A percentile compares a stretch with the other conserved stretches of the same genome.
These are phyloP conservation scores for Magnusiomyces fungicola DNA, from an alignment of 1,139 yeast genomes.

Conservation along the genomic window DNA sequence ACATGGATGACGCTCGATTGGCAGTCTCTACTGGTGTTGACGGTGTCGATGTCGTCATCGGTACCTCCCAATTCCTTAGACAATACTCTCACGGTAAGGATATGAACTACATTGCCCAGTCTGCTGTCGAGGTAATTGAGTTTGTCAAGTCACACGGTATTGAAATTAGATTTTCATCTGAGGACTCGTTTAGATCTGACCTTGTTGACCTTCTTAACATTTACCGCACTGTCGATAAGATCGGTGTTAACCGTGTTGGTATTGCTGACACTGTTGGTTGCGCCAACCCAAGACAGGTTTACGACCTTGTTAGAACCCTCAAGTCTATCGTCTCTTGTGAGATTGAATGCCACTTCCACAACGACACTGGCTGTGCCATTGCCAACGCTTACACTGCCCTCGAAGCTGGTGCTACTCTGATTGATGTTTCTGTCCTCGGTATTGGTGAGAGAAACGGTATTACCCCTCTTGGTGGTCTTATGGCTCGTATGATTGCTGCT, in stretches of 20 bases:
- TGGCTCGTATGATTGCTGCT: constrained; percentile 99
- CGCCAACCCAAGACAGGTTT: constrained; percentile 98
- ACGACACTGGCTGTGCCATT: constrained; percentile 98
- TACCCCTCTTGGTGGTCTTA: constrained; percentile 93
- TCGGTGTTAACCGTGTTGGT: constrained; percentile 98
- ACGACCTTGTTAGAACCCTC: constrained; percentile 89
- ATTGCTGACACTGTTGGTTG: constrained; percentile 99
- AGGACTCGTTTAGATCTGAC: constrained; percentile 96
- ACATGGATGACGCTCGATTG: constrained; percentile 96
- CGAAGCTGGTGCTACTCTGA: constrained; percentile 94
- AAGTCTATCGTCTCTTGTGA: constrained; percentile 93
- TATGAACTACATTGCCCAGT: constrained; percentile 95
- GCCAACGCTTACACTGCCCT: constrained; percentile 97
- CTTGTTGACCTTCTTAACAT: constrained; percentile 91
- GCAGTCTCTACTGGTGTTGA: constrained; percentile 98
- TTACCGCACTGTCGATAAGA: constrained; percentile 93
- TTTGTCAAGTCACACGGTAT: constrained; percentile 96
- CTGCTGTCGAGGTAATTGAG: constrained; percentile 95
- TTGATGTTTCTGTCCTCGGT: constrained; percentile 93
- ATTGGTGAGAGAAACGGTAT: constrained; percentile 99
- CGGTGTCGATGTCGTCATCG: constrained; percentile 98
- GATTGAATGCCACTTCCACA: constrained; percentile 98
- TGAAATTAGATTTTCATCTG: constrained; percentile 94
- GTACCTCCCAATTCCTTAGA: constrained; percentile 92
- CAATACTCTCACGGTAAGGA: constrained; percentile 97